Evolutionary conservation across 73 alveolate genomes (phyloP).

Genomic region (Tetrahymena elliotti): DNA sequence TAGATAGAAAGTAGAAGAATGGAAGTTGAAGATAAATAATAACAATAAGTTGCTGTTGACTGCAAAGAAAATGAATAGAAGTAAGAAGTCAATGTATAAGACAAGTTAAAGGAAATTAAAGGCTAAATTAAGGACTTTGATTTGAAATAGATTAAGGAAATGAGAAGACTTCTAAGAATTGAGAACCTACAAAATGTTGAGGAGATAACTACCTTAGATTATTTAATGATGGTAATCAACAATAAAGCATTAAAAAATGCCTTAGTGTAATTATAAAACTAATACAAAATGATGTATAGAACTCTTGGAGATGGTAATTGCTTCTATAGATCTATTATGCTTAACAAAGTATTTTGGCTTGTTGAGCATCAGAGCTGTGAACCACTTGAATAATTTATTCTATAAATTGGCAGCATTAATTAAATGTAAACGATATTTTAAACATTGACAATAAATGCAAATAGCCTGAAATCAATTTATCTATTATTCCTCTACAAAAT

Average conservation of each 20-base stretch:
- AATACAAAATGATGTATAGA: background rate
- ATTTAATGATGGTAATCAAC: background rate
- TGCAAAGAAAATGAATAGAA: background rate
- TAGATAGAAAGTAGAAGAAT: background rate
- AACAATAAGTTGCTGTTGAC: background rate
- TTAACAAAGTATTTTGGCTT: background rate
- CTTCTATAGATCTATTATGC: background rate
- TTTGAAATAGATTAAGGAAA: background rate
- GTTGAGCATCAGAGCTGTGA: background rate
- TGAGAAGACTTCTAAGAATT: background rate
- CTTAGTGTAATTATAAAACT: background rate
- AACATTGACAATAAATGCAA: background rate
- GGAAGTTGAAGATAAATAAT: background rate
- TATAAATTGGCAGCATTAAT: background rate
- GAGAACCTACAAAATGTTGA: background rate
- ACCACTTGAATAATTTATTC: background rate
- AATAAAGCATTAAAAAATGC: background rate
- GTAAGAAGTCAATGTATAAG: background rate
- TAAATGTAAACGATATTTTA: background rate
- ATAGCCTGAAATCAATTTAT: background rate
- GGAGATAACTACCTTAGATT: background rate
- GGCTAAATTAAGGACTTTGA: background rate
- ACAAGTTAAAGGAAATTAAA: background rate
- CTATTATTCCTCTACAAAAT: background rate
- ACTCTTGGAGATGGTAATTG: background rate